Conservation (phyloP, 768 basidiomycete species). For the Lactarius sp. region DNA sequence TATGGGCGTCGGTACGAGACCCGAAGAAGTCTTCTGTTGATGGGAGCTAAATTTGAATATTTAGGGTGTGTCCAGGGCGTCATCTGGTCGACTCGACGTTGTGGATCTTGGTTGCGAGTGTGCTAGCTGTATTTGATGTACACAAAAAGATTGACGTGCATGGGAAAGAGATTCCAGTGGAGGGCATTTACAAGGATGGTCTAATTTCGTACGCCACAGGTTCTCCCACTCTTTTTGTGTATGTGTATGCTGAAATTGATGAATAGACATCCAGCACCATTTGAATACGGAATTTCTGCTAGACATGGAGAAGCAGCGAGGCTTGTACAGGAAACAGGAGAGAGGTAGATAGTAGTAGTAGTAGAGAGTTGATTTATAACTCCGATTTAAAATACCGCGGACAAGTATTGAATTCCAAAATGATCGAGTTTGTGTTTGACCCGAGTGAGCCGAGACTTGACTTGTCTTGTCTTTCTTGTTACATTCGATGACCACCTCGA, state of each 20-base stretch:
- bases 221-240: neutral
- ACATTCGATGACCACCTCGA: constrained; percentile 18
- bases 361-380: neutral
- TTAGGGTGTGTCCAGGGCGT: constrained; percentile 25
- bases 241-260: neutral
- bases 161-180: constrained; percentile 11
- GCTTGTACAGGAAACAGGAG: neutral
- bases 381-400: constrained; percentile 11
- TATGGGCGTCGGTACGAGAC: constrained; percentile 9
- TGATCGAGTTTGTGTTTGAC: neutral
- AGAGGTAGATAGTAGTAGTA: neutral
- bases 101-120: constrained; percentile 20
- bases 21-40: too few relatives aligned
- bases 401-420: neutral
- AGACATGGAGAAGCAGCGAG: neutral
- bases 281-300: neutral
- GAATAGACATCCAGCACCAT: constrained; percentile 4
- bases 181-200: neutral
- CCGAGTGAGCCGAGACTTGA: too few relatives aligned
- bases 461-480: too few relatives aligned
- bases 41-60: too few relatives aligned
- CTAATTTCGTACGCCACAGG: neutral
- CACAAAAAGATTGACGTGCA: constrained; percentile 3
- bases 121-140: constrained; percentile 7
- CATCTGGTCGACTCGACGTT: constrained; percentile 24